Evolutionary conservation across 1,139 yeast species (phyloP), one percentile per base, ranked within the genome.

Genomic region (Fermentozyma sake): DNA sequence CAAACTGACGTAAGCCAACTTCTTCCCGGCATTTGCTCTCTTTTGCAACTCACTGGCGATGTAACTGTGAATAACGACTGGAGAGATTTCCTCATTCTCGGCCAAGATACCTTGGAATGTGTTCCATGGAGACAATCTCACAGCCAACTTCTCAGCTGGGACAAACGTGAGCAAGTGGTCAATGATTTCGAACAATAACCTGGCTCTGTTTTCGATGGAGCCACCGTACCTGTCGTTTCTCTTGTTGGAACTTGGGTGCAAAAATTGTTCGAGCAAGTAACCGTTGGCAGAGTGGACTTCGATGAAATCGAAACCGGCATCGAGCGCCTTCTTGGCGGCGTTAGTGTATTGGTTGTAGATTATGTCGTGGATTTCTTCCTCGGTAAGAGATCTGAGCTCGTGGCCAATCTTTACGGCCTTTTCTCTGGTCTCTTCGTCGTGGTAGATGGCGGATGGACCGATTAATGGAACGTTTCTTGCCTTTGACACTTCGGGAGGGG

Each of bases 41-140:
- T 45, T 53, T 39, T 66, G 63, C 12, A 67, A 46, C 36, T 66
- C 58, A 26, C 91, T 38, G 95, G 98, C 8, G 96, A 95, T 21
- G 58, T 74, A 45, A 69, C 85, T 18, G 83, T 91, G 4, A 68
- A 91, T 48, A 85, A 77, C 43, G 99, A 91, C 59, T 93, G 97
- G 97, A 79, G 96, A 61, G 96, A 89, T 57, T 98, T 98, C 33
- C 77, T 93, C 52, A 75, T 91, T 43, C 60, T 80, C 31, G 96
- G 97, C 26, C 23, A 43, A 42, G 44, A 61, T 55, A 18, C 62
- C 69, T 42, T 61, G 66, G 46, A 61, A 55, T 3, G 40, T 42
- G 14, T 67, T 61, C 61, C 70, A 76, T 23, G 89, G 89, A 7
- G 85, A 75, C 8, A 81, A 41, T 51, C 87, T 65, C 31, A 79